Base-by-base conservation (phyloP, 73 alveolate genomes). In the Paramecium pentaurelia region DNA sequence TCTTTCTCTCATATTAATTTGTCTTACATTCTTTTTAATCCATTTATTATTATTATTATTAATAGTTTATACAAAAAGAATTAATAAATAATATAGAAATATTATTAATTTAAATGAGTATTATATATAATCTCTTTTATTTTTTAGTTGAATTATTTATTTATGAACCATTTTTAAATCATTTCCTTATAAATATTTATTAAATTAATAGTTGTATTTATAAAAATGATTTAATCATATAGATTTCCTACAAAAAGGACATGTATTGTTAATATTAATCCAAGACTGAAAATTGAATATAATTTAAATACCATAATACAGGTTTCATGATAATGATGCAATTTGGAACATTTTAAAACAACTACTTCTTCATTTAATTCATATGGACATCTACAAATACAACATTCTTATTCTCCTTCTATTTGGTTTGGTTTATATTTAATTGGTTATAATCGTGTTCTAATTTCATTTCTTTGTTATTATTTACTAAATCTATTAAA, bases 251-350 rank as follows among this genome's bases (percentile, higher is more conserved):
- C 91, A 80, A 9, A 80, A 36, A 0, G 91, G 91, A 47, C 91
- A 80, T 40, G 91, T 80, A 80, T 80, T 80, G 71, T 42, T 45
- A 6, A 42, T 25, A 12, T 40, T 80, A 14, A 80, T 25, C 91
- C 91, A 80, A 25, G 91, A 34, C 91, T 80, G 49, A 34, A 45
- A n/a, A 20, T 45, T 80, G 34, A 45, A 18, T 25, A 80, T 44
- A 45, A 38, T 18, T 80, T 32, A 27, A 54, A 54, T 80, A 80
- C 91, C 91, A 45, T 80, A 45, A 80, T 80, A 47, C 91, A 80
- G 12, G 30, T 27, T 47, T 80, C 91, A 80, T 80, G 91, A 44
- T 32, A 64, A 80, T 80, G 91, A 80, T 80, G 91, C 49, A 80
- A 38, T 25, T 40, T n/a, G 2, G 91, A 80, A 7, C 91, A 80